Conservation (phyloP, 352 stramenopile genomes). For the Pythium dissotocum region DNA sequence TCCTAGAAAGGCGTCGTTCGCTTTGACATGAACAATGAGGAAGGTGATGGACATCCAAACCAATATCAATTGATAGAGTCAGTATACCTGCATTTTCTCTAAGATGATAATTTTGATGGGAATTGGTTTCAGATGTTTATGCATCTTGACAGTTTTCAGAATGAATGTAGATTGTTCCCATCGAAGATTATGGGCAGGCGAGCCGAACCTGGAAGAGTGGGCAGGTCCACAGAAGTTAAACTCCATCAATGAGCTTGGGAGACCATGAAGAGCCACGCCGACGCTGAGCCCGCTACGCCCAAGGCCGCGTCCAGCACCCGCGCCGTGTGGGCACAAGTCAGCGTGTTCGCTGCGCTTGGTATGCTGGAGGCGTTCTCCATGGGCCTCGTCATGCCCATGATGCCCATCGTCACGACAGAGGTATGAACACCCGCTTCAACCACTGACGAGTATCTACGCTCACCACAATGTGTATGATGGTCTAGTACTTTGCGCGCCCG, state of each 20-base stretch:
- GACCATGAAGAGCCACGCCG: constrained; percentile 6
- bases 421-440: constrained; percentile 18
- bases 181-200: neutral
- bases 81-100: too few species aligned
- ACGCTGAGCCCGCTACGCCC: neutral
- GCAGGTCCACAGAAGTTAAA: neutral
- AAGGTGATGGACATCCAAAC: neutral
- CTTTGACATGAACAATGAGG: neutral
- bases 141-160: neutral
- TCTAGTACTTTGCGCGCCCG: constrained; percentile 72
- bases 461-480: neutral
- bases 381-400: constrained; percentile 63
- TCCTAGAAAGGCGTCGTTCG: neutral
- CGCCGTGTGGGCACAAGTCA: constrained; percentile 30
- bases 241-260: neutral
- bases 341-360: constrained; percentile 44
- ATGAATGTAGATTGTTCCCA: neutral
- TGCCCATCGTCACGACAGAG: constrained; percentile 71
- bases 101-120: neutral
- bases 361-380: constrained; percentile 57
- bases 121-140: neutral
- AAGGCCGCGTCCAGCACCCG: neutral
- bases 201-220: constrained; percentile 5
- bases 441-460: neutral
- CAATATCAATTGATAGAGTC: neutral